Evolutionary conservation across 768 basidiomycete genomes (phyloP).

Genomic region (Xerocomus potaroensis): DNA sequence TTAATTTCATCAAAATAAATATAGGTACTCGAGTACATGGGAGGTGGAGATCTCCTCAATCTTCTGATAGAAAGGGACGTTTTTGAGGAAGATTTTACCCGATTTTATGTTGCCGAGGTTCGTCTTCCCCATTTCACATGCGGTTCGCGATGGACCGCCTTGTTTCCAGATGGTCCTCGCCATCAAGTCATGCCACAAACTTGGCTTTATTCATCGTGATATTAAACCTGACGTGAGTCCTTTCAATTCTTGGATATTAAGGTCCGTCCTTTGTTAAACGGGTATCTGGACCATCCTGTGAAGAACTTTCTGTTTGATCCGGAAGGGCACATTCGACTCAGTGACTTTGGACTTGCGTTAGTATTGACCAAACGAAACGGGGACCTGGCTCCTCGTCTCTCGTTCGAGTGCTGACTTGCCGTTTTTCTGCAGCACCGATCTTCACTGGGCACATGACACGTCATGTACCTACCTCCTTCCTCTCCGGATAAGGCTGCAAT

Average conservation of each 20-base stretch:
- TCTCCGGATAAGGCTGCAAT: slow-evolving; percentile 2
- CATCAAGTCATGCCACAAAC: slow-evolving; percentile 88
- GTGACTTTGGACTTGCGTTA: slow-evolving; percentile 94
- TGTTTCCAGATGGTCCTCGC: slow-evolving; percentile 83
- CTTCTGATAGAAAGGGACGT: slow-evolving; percentile 89
- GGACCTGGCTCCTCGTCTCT: slow-evolving; percentile 18
- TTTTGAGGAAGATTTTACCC: slow-evolving; percentile 86
- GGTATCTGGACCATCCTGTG: slow-evolving; percentile 22
- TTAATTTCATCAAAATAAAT: slow-evolving; percentile 47
- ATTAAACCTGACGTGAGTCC: slow-evolving; percentile 86
- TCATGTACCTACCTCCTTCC: slow-evolving; percentile 51
- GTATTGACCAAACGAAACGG: slow-evolving; percentile 36
- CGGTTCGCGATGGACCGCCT: slow-evolving; percentile 22
- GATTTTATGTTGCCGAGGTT: slow-evolving; percentile 95
- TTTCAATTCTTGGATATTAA: slow-evolving; percentile 25
- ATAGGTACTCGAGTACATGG: slow-evolving; percentile 92
- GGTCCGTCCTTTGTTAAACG: slow-evolving; percentile 24
- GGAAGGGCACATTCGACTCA: slow-evolving; percentile 89
- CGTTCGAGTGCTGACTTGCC: slow-evolving; percentile 17
- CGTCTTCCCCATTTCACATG: slow-evolving; percentile 18
- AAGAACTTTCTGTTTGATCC: slow-evolving; percentile 97
- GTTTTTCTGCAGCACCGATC: slow-evolving; percentile 60
- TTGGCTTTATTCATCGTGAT: slow-evolving; percentile 97
- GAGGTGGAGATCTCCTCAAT: slow-evolving; percentile 94
- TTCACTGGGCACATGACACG: slow-evolving; percentile 97